Evolutionary conservation across 2,329 filamentous ascomycete genomes (phyloP).

Genomic region (Huntiella abstrusa): DNA sequence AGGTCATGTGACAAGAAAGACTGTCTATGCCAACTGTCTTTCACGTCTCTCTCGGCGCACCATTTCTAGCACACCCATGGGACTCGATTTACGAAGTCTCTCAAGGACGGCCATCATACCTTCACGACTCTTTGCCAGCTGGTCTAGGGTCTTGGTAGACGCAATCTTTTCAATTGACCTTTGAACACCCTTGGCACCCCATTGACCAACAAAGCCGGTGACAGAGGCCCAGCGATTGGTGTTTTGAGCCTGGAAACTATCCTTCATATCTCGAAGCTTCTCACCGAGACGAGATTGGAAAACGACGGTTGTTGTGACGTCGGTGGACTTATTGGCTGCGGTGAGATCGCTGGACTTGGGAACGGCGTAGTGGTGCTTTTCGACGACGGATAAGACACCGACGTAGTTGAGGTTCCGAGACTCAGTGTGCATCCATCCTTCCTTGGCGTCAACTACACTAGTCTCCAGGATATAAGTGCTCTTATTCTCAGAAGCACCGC

Average conservation of each 20-base stretch:
- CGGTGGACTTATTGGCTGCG: constrained; percentile 25
- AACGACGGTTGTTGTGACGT: constrained; percentile 55
- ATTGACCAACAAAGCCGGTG: constrained; percentile 30
- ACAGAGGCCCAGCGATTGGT: constrained; percentile 30
- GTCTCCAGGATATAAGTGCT: constrained; percentile 68
- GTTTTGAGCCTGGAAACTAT: constrained; percentile 21
- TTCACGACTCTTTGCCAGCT: constrained; percentile 62
- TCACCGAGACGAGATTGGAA: constrained; percentile 57
- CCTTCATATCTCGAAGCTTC: constrained; percentile 37
- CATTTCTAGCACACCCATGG: constrained; percentile 39
- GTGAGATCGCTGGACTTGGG: constrained; percentile 15
- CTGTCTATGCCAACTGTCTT: not conserved
- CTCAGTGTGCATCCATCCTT: constrained; percentile 71
- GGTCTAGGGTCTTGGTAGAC: constrained; percentile 56
- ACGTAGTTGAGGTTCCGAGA: constrained; percentile 68
- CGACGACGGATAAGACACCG: constrained; percentile 59
- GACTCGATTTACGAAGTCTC: constrained; percentile 39
- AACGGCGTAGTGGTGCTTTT: constrained; percentile 46
- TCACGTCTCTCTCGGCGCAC: constrained; percentile 25
- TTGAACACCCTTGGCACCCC: constrained; percentile 55
- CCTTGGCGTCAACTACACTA: constrained; percentile 57
- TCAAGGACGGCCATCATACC: constrained; percentile 71
- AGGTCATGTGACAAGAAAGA: not conserved
- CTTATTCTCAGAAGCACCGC: constrained; percentile 44
- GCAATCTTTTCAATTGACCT: constrained; percentile 64